Evolutionary conservation across 306 rosid species (phyloP).

Genomic region (Medicago ruthenica): DNA sequence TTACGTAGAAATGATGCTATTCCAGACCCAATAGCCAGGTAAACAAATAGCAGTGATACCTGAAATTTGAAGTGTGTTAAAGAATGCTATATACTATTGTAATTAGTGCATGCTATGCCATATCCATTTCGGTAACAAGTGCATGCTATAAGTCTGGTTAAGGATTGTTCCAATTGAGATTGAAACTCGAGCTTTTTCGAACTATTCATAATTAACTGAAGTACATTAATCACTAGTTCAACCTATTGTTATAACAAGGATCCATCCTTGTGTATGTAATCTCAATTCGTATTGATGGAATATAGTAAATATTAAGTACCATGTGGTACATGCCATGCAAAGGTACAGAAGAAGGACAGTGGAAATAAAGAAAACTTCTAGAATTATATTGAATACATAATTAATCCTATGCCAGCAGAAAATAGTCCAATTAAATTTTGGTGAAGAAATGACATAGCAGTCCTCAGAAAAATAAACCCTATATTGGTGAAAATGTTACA

Average conservation of each 20-base stretch:
- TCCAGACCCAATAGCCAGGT: slow-evolving; percentile 72
- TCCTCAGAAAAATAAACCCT: neutral
- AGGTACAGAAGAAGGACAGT: no score
- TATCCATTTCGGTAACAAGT: neutral
- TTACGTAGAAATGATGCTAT: slow-evolving; percentile 79
- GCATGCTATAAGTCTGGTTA: neutral
- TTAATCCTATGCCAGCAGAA: no score
- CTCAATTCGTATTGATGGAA: no score
- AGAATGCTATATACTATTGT: neutral
- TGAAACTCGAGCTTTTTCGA: neutral
- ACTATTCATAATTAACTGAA: neutral
- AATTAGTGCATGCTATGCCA: neutral
- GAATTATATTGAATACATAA: no score
- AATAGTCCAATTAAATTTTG: no score
- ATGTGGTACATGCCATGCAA: no score
- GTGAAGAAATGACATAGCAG: no score
- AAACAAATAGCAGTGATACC: slow-evolving; percentile 65
- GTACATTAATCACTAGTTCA: neutral
- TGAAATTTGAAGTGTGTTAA: slow-evolving; percentile 41
- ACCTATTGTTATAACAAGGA: neutral
- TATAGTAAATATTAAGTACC: no score
- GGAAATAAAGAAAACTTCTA: no score
- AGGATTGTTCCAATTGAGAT: no score
- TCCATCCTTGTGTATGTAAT: no score
- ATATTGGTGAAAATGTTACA: neutral